phyloP scores from a whole-genome alignment of 306 rosid genomes.

The Quercus wislizeni region DNA sequence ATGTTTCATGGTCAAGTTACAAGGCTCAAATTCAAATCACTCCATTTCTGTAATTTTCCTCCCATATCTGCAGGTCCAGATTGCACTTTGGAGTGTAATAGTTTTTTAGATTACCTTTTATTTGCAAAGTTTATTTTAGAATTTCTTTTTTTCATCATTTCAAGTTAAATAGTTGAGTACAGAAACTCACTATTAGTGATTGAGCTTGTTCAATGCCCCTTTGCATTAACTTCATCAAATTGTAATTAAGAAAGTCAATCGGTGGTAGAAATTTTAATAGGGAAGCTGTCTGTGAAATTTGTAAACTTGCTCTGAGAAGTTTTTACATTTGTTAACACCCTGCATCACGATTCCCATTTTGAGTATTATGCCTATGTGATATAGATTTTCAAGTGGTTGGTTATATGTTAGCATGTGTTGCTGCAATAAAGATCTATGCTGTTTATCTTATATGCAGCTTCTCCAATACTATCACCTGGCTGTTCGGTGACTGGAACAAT shows the following conservation, averaged over 20 bases:
- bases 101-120: background rate
- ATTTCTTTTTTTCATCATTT: background rate
- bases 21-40: background rate
- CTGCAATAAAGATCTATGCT: slow-evolving; percentile 18
- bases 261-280: background rate
- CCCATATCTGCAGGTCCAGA: background rate
- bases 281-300: background rate
- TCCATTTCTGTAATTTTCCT: background rate
- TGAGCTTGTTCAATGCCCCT: background rate
- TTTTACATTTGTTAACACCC: background rate
- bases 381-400: background rate
- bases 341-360: background rate
- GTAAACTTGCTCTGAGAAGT: background rate
- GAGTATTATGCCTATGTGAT: slow-evolving; percentile 1
- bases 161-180: background rate
- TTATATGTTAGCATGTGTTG: background rate
- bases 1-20: background rate
- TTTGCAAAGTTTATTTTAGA: background rate
- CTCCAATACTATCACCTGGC: slow-evolving; percentile 40
- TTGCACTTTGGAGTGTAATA: background rate
- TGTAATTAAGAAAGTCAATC: background rate
- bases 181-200: background rate
- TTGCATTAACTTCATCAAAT: background rate
- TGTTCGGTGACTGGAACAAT: slow-evolving; percentile 53
- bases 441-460: slow-evolving; percentile 37